Conservation (phyloP, 106 monocot species). For the Vanilla planifolia region DNA sequence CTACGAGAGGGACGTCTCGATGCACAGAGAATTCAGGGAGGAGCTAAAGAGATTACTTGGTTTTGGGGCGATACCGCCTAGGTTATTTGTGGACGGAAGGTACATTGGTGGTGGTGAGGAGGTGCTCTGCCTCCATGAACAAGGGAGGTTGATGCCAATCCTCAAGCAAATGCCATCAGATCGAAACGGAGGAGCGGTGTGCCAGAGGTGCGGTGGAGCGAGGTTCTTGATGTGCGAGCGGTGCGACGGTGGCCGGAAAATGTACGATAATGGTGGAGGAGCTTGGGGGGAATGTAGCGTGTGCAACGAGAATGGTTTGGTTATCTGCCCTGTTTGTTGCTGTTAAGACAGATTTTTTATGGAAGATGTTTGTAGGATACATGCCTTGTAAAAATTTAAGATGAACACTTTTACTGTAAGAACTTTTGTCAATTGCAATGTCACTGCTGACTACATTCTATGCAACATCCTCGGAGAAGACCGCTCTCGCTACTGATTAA, state of each 20-base stretch:
- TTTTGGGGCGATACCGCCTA: constrained; percentile 44
- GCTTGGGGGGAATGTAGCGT: constrained; percentile 7
- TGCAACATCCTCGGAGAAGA: no score
- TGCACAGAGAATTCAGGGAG: constrained; percentile 69
- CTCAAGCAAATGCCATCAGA: constrained; percentile 18
- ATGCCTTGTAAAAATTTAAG: no score
- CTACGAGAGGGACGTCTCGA: constrained; percentile 71
- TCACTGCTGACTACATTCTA: no score
- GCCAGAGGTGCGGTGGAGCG: constrained; percentile 35
- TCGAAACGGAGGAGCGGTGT: not conserved
- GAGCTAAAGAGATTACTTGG: constrained; percentile 53
- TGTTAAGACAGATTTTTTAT: no score
- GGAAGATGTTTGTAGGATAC: no score
- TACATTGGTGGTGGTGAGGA: constrained; percentile 75
- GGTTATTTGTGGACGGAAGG: constrained; percentile 60
- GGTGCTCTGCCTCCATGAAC: constrained; percentile 67
- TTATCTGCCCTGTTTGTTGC: constrained; percentile 40
- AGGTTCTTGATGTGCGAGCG: constrained; percentile 40
- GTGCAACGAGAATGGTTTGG: constrained; percentile 82
- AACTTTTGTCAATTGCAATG: no score
- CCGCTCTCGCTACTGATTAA: no score
- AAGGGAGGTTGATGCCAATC: constrained; percentile 43
- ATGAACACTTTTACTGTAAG: no score
- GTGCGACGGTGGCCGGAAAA: constrained; percentile 45
- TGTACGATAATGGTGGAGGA: constrained; percentile 10